phyloP scores from a whole-genome alignment of 2,329 filamentous ascomycete genomes.

The Rutstroemia sp. region DNA sequence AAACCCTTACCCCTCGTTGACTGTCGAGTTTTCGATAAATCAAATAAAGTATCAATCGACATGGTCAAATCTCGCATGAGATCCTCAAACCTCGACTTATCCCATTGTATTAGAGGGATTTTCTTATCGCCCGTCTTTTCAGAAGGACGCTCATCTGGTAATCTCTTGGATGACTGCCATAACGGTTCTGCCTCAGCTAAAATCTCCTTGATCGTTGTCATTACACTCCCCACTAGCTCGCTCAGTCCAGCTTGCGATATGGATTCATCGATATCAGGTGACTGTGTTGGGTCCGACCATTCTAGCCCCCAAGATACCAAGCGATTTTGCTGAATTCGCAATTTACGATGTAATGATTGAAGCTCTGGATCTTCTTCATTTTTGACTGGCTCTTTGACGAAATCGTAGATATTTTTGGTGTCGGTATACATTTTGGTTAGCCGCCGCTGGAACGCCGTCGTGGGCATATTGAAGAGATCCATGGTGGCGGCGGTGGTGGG shows the following conservation, averaged over 20 bases:
- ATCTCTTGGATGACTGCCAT: conserved; percentile 52
- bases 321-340: conserved; percentile 66
- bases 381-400: conserved; percentile 57
- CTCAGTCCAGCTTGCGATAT: conserved; percentile 67
- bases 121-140: conserved; percentile 43
- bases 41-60: conserved; percentile 73
- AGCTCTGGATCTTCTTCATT: conserved; percentile 62
- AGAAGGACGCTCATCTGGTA: conserved; percentile 19
- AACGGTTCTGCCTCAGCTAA: conserved; percentile 68
- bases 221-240: conserved; percentile 70
- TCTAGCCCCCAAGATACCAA: conserved; percentile 73
- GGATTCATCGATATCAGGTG: conserved; percentile 63
- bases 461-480: conserved; percentile 25
- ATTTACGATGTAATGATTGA: conserved; percentile 64
- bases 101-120: conserved; percentile 51
- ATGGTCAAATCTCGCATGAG: conserved; percentile 66
- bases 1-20: conserved; percentile 29
- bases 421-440: conserved; percentile 72
- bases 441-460: conserved; percentile 46
- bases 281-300: conserved; percentile 65
- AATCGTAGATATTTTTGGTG: conserved; percentile 71
- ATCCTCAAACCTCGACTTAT: conserved; percentile 68
- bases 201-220: conserved; percentile 75
- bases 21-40: conserved; percentile 59
- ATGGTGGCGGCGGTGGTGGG: conserved; percentile 10